These are phyloP conservation scores for Chlamydomonas schloesseri DNA, from an alignment of 139 green algal genomes.

Conservation along the genomic window DNA sequence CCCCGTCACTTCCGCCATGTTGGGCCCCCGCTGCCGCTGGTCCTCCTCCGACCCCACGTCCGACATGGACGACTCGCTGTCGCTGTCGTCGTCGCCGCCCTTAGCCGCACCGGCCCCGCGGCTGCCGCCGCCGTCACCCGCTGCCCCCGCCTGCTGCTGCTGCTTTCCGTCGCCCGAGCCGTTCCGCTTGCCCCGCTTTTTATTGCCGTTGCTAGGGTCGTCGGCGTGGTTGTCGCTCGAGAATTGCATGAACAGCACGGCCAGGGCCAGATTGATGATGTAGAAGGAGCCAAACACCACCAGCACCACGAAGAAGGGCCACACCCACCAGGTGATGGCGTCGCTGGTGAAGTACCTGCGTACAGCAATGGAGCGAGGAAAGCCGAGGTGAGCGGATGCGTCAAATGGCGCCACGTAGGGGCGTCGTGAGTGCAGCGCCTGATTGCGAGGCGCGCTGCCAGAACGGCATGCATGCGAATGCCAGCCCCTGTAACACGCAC, in stretches of 20 bases:
- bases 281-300: conserved; percentile 86
- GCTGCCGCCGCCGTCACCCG: not conserved
- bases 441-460: no score
- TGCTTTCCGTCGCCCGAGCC: not conserved
- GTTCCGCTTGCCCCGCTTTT: not conserved
- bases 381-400: no score
- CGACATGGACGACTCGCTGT: not conserved
- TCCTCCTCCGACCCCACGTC: not conserved
- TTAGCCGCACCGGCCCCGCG: not conserved
- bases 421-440: no score
- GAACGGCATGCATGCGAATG: no score
- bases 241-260: conserved; percentile 76
- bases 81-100: not conserved
- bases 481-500: no score
- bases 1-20: not conserved
- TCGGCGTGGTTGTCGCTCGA: conserved; percentile 34
- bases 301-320: conserved; percentile 82
- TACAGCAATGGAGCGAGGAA: no score
- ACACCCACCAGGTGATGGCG: conserved; percentile 40
- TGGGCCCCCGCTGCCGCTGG: not conserved
- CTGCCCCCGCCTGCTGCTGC: not conserved
- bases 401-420: no score
- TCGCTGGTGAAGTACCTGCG: conserved; percentile 20
- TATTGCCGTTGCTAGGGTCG: not conserved
- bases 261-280: conserved; percentile 81